Evolutionary conservation across 2,329 filamentous ascomycete genomes (phyloP).

Genomic region (Scytalidium lignicola): DNA sequence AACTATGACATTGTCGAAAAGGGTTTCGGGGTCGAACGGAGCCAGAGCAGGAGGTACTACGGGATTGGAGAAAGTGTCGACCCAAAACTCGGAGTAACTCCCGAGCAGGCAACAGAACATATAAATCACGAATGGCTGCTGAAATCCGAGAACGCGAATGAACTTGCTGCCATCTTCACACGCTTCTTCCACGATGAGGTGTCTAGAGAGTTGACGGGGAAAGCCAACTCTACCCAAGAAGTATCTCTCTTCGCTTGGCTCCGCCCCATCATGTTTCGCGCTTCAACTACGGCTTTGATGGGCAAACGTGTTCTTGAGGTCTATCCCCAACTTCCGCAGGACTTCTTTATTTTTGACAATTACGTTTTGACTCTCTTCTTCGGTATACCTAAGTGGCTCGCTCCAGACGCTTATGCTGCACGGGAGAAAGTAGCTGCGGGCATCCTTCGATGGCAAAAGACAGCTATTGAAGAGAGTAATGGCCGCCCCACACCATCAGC

Average conservation of each 20-base stretch:
- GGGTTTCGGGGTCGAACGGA: neutral
- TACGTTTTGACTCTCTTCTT: neutral
- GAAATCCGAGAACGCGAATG: neutral
- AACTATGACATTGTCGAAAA: too few relatives aligned
- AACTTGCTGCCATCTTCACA: neutral
- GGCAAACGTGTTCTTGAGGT: neutral
- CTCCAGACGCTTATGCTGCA: neutral
- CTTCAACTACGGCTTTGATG: slow-evolving; percentile 1
- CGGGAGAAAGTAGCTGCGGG: neutral
- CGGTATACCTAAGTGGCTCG: slow-evolving; percentile 1
- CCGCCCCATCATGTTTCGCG: neutral
- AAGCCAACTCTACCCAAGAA: neutral
- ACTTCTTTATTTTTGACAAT: slow-evolving; percentile 1
- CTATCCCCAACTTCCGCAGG: neutral
- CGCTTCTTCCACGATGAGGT: neutral
- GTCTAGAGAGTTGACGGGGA: neutral
- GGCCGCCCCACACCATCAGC: neutral
- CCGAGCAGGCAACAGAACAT: neutral
- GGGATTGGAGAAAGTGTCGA: neutral
- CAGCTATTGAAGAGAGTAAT: neutral
- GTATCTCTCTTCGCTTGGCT: neutral
- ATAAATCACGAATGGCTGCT: slow-evolving; percentile 2
- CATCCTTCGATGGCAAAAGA: neutral
- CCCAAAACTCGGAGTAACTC: neutral
- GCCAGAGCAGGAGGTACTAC: neutral